phyloP scores from a whole-genome alignment of 1,139 yeast species.

The Blastobotrys buckinghamii region DNA sequence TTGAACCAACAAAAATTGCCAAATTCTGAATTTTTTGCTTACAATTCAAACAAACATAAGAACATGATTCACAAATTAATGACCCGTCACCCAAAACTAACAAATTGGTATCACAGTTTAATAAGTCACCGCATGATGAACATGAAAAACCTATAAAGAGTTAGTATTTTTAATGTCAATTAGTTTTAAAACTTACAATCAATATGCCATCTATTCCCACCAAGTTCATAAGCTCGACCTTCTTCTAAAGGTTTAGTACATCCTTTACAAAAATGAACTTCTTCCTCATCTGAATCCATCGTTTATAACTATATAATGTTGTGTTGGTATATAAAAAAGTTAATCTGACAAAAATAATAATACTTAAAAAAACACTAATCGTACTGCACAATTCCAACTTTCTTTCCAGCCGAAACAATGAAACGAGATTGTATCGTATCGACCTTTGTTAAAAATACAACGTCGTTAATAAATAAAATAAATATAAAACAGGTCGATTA shows the following conservation, averaged over 20 bases:
- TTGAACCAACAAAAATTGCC: constrained; percentile 97
- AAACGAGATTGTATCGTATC: too few species aligned
- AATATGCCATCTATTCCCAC: constrained; percentile 94
- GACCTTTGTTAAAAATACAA: too few species aligned
- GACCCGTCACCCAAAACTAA: constrained; percentile 90
- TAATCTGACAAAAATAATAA: too few species aligned
- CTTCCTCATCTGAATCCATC: constrained; percentile 26
- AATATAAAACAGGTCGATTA: too few species aligned
- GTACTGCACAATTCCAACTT: too few species aligned
- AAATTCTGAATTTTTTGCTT: constrained; percentile 86
- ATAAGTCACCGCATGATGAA: constrained; percentile 67
- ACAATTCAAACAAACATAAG: constrained; percentile 84
- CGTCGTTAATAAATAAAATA: too few species aligned
- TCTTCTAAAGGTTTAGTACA: constrained; percentile 36
- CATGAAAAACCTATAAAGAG: constrained; percentile 52
- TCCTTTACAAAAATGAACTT: constrained; percentile 32
- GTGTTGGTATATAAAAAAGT: too few species aligned
- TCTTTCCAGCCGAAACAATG: too few species aligned
- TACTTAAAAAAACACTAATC: too few species aligned
- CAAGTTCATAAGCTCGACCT: constrained; percentile 44
- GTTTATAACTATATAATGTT: too few species aligned
- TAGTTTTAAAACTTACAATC: constrained; percentile 44
- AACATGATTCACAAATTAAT: constrained; percentile 83
- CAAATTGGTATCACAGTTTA: constrained; percentile 86
- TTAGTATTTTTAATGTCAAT: not conserved